These are phyloP conservation scores for Madurella mycetomatis DNA, from an alignment of 2,329 filamentous ascomycete species.

Conservation along the genomic window DNA sequence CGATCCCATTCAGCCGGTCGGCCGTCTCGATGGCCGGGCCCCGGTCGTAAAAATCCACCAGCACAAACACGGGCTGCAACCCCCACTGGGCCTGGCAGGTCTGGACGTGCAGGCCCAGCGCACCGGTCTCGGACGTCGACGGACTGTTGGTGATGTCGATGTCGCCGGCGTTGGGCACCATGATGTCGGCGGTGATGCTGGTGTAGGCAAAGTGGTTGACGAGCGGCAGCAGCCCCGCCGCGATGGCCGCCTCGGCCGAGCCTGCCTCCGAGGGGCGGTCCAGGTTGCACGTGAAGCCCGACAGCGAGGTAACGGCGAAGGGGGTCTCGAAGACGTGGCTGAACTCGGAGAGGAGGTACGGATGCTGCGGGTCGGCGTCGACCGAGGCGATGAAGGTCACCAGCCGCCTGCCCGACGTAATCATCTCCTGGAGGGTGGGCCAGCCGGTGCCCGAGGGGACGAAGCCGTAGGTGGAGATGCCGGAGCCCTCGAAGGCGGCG, in stretches of 20 bases:
- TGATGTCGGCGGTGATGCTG: conserved; percentile 48
- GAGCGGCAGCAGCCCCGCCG: conserved; percentile 60
- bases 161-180: conserved; percentile 56
- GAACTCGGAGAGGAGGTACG: conserved; percentile 62
- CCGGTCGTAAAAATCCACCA: conserved; percentile 77
- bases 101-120: conserved; percentile 49
- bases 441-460: conserved; percentile 51
- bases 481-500: conserved; percentile 50
- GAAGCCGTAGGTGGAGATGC: conserved; percentile 60
- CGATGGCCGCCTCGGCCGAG: conserved; percentile 48
- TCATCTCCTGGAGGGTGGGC: conserved; percentile 69
- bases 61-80: conserved; percentile 63
- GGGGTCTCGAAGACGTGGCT: conserved; percentile 67
- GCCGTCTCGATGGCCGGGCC: conserved; percentile 66
- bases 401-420: conserved; percentile 58
- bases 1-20: conserved; percentile 60
- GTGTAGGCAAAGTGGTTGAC: conserved; percentile 78
- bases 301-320: conserved; percentile 58
- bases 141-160: conserved; percentile 63
- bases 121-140: conserved; percentile 48
- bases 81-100: conserved; percentile 56
- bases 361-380: conserved; percentile 37
- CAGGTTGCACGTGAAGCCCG: conserved; percentile 68
- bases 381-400: conserved; percentile 64
- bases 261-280: conserved; percentile 56